These are phyloP conservation scores for Beauveria brongniartii DNA, from an alignment of 2,329 filamentous ascomycete genomes.

Conservation along the genomic window DNA sequence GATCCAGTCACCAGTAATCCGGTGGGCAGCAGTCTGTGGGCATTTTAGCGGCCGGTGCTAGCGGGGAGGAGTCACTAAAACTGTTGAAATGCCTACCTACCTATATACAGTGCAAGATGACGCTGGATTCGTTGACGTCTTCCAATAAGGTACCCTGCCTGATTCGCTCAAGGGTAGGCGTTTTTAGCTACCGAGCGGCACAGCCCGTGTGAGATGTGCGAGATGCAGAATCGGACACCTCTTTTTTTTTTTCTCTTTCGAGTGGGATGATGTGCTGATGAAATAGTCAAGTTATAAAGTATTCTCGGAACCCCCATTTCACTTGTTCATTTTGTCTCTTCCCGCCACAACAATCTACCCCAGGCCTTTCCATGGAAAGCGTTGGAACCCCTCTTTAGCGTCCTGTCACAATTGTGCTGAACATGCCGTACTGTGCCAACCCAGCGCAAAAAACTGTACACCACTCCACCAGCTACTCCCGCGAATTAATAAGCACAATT, in stretches of 20 bases:
- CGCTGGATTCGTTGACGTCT: too few relatives aligned
- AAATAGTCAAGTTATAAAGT: too few relatives aligned
- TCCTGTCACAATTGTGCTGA: slow-evolving; percentile 1
- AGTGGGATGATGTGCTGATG: too few relatives aligned
- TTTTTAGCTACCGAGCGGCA: slow-evolving; percentile 1
- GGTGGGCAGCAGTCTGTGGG: not conserved
- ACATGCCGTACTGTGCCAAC: not conserved
- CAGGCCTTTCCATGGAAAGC: not conserved
- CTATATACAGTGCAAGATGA: not conserved
- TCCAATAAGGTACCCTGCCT: not conserved
- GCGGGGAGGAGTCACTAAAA: not conserved
- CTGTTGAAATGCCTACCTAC: too few relatives aligned
- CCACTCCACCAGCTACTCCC: not conserved
- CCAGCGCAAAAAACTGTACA: not conserved
- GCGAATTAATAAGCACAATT: not conserved
- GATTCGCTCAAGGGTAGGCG: not conserved
- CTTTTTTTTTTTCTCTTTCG: too few relatives aligned
- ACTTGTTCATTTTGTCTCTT: not conserved
- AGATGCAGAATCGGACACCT: not conserved
- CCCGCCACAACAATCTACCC: not conserved
- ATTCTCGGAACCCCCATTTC: too few relatives aligned
- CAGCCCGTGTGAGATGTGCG: not conserved
- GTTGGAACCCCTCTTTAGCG: not conserved
- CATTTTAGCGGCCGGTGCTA: not conserved
- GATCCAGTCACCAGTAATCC: slow-evolving; percentile 19